Percentiles rank a stretch among this genome's conserved stretches.
Conservation (phyloP, 495 filamentous ascomycete species). For the Gamarada debralockiae region DNA sequence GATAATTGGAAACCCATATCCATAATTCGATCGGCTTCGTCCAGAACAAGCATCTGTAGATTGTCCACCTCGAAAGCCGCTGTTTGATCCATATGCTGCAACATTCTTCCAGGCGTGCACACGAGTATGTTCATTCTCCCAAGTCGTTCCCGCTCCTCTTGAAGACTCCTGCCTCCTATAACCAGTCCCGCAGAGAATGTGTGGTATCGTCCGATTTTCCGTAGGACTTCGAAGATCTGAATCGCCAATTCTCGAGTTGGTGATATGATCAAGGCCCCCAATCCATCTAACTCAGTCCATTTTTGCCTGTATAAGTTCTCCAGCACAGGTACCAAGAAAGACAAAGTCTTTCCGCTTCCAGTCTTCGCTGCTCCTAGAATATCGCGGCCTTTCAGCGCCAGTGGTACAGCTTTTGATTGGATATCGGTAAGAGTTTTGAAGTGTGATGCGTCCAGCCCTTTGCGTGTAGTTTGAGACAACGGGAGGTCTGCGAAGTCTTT, state of each 20-base stretch:
- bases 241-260: constrained; percentile 93
- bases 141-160: constrained; percentile 82
- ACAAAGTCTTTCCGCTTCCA: constrained; percentile 92
- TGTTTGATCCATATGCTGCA: constrained; percentile 96
- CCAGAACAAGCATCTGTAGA: constrained; percentile 87
- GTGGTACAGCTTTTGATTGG: constrained; percentile 79
- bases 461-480: constrained; percentile 76
- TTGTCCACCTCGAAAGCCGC: constrained; percentile 86
- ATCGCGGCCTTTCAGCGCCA: constrained; percentile 81
- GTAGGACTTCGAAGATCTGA: constrained; percentile 94
- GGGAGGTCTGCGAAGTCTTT: constrained; percentile 73
- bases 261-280: constrained; percentile 89
- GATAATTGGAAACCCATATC: constrained; percentile 95
- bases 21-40: constrained; percentile 95
- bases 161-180: constrained; percentile 89
- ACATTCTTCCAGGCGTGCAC: constrained; percentile 89
- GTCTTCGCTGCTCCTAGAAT: constrained; percentile 96
- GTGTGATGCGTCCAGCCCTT: constrained; percentile 79
- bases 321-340: constrained; percentile 87
- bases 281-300: constrained; percentile 88
- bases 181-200: constrained; percentile 89
- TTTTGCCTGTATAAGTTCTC: constrained; percentile 89
- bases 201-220: constrained; percentile 87
- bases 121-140: constrained; percentile 97
- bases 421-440: constrained; percentile 91